A percentile compares a stretch with the other conserved stretches of the same genome.
phyloP scores from a whole-genome alignment of 108 stramenopile genomes.

The Cyclostephanos tholiformis region DNA sequence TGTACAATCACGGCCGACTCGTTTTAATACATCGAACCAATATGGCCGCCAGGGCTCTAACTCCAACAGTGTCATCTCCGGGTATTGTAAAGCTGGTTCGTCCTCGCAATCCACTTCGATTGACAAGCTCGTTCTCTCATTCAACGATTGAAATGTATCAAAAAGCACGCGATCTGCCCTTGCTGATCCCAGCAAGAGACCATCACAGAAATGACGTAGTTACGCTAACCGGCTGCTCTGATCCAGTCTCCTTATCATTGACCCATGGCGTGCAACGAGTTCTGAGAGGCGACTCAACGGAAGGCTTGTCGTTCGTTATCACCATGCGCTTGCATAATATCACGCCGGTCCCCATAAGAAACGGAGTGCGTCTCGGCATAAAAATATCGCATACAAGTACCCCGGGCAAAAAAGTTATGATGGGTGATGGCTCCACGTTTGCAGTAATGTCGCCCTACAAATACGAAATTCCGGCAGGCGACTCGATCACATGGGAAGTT shows the following conservation, averaged over 20 bases:
- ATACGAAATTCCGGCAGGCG: constrained; percentile 64
- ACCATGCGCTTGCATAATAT: constrained; percentile 50
- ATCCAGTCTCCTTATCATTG: constrained; percentile 42
- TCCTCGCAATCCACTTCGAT: constrained; percentile 30
- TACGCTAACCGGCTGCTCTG: constrained; percentile 42
- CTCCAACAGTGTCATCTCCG: constrained; percentile 19
- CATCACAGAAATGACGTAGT: constrained; percentile 11
- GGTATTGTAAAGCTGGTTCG: constrained; percentile 21
- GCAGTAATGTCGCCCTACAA: constrained; percentile 54
- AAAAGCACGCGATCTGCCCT: constrained; percentile 25
- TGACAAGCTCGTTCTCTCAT: constrained; percentile 35
- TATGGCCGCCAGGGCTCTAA: constrained; percentile 17
- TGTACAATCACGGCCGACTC: constrained; percentile 45
- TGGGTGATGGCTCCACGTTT: constrained; percentile 34
- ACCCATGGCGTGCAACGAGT: constrained; percentile 26
- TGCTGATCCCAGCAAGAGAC: constrained; percentile 29
- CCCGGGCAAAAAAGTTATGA: not conserved
- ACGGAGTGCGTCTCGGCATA: constrained; percentile 50
- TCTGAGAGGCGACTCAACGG: constrained; percentile 29
- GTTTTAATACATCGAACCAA: constrained; percentile 28
- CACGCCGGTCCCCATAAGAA: constrained; percentile 49
- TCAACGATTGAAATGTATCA: constrained; percentile 40
- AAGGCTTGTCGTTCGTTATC: constrained; percentile 47
- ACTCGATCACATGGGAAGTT: constrained; percentile 73
- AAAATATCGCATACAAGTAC: constrained; percentile 18